Evolutionary conservation across 306 rosid genomes (phyloP).

Genomic region (Dryas drummondii): DNA sequence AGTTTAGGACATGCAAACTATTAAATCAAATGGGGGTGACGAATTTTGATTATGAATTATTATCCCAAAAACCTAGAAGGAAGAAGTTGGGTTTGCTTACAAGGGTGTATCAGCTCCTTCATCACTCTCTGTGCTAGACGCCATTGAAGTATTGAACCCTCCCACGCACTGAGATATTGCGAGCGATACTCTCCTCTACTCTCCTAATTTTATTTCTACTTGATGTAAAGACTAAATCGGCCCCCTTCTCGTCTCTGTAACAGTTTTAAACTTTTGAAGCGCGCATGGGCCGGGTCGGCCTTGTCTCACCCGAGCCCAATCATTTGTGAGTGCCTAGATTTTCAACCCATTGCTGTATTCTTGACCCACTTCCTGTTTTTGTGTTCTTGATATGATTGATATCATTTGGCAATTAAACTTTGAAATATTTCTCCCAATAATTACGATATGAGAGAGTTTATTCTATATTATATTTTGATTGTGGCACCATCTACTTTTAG

Average conservation of each 20-base stretch:
- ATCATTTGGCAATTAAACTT: too few relatives aligned
- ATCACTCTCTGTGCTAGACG: constrained; percentile 47
- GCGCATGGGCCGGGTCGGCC: background rate
- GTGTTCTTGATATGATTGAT: too few relatives aligned
- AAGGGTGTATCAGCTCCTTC: constrained; percentile 41
- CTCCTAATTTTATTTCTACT: background rate
- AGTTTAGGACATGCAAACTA: too few relatives aligned
- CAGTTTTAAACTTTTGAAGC: background rate
- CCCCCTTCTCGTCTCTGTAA: background rate
- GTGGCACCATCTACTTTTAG: too few relatives aligned
- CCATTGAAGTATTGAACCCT: constrained; percentile 36
- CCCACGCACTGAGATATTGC: background rate
- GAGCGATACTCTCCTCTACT: background rate
- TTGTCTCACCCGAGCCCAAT: background rate
- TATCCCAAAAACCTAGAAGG: background rate
- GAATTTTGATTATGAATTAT: background rate
- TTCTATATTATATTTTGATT: too few relatives aligned
- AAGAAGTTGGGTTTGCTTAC: constrained; percentile 37
- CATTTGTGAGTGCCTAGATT: too few relatives aligned
- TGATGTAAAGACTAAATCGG: background rate
- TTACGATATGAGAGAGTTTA: too few relatives aligned
- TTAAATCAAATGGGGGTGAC: background rate
- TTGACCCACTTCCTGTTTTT: too few relatives aligned
- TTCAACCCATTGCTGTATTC: too few relatives aligned
- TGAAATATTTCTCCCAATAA: too few relatives aligned